These are phyloP conservation scores for Corynascus novoguineensis DNA, from an alignment of 495 filamentous ascomycete genomes.

Conservation along the genomic window DNA sequence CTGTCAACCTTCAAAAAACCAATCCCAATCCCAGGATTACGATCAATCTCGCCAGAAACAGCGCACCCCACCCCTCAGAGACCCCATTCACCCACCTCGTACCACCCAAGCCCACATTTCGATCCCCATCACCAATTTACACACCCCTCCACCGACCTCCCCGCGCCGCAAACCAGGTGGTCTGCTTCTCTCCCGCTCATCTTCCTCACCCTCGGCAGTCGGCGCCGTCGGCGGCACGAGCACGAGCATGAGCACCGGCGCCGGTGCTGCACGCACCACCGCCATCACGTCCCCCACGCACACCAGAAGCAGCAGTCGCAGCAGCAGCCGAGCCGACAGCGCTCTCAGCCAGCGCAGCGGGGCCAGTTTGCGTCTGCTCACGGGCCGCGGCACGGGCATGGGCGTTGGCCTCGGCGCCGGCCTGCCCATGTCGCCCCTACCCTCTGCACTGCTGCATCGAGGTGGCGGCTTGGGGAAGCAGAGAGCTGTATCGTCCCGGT, in stretches of 20 bases:
- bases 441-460: neutral
- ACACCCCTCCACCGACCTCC: neutral
- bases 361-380: slow-evolving; percentile 8
- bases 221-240: neutral
- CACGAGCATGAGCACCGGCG: neutral
- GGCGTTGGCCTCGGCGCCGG: slow-evolving; percentile 8
- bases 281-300: neutral
- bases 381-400: neutral
- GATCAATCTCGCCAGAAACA: neutral
- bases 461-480: neutral
- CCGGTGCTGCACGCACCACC: neutral
- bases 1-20: neutral
- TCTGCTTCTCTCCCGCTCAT: neutral
- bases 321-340: neutral
- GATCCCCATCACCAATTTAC: neutral
- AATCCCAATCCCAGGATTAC: neutral
- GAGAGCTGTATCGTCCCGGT: neutral
- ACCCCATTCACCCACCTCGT: neutral
- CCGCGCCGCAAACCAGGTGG: neutral
- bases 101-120: neutral
- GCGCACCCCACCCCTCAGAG: neutral
- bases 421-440: neutral
- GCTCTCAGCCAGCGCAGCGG: neutral
- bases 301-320: neutral
- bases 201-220: neutral